Conservation (phyloP, 176 grass and related monocot genomes). For the Musa beccarii region DNA sequence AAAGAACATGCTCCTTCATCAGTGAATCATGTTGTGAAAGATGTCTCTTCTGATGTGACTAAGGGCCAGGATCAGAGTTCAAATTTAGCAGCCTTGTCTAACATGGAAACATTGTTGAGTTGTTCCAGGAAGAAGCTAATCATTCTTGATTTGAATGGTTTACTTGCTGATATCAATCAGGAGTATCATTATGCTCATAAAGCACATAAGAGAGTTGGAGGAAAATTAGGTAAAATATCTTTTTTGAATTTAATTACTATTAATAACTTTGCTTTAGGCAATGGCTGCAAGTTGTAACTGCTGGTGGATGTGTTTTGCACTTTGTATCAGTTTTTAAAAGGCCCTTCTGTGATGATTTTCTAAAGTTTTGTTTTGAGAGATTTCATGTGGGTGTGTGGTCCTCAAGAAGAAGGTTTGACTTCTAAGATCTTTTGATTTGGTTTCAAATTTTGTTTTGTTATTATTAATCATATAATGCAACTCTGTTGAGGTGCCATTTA, state of each 20-base stretch:
- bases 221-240: constrained; percentile 59
- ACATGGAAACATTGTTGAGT: neutral
- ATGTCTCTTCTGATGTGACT: neutral
- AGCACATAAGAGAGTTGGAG: constrained; percentile 48
- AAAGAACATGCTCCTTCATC: neutral
- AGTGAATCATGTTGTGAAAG: neutral
- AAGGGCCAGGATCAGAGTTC: neutral
- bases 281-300: neutral
- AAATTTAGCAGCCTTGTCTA: neutral
- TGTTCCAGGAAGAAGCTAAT: constrained; percentile 58
- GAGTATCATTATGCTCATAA: constrained; percentile 26
- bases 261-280: neutral
- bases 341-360: constrained; percentile 45
- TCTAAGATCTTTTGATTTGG: neutral
- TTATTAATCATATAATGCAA: no score
- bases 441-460: constrained; percentile 1
- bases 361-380: constrained; percentile 41
- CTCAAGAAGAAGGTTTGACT: constrained; percentile 21
- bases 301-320: neutral
- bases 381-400: constrained; percentile 44
- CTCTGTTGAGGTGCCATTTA: neutral
- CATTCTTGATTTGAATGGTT: constrained; percentile 89
- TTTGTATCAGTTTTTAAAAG: constrained; percentile 41
- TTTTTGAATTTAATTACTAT: neutral
- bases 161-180: constrained; percentile 75